Conservation (phyloP, 495 filamentous ascomycete genomes). For the Aspergillus biplanus region DNA sequence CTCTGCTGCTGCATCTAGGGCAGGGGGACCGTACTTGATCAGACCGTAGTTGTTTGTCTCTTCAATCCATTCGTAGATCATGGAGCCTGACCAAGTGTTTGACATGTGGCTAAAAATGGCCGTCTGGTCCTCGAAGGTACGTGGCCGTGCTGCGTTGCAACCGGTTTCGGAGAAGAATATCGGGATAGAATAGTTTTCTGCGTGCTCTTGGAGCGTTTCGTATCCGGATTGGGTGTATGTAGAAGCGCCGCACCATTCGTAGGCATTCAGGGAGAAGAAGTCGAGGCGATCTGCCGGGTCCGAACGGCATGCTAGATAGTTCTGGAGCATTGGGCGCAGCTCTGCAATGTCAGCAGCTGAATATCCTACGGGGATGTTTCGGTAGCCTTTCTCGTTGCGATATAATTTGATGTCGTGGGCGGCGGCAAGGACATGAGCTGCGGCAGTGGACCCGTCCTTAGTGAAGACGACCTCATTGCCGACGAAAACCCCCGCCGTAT, state of each 20-base stretch:
- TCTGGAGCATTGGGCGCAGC: conserved; percentile 83
- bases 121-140: conserved; percentile 74
- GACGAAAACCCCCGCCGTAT: conserved; percentile 80
- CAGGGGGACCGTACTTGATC: conserved; percentile 69
- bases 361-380: conserved; percentile 83
- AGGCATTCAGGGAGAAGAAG: conserved; percentile 85
- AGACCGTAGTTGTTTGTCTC: conserved; percentile 86
- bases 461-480: conserved; percentile 79
- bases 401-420: conserved; percentile 82
- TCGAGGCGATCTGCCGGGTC: conserved; percentile 73
- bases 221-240: conserved; percentile 73
- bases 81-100: conserved; percentile 76
- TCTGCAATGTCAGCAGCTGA: conserved; percentile 85
- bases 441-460: conserved; percentile 62
- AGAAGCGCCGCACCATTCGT: conserved; percentile 82
- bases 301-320: conserved; percentile 79
- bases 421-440: conserved; percentile 82
- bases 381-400: conserved; percentile 75
- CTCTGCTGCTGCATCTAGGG: conserved; percentile 37
- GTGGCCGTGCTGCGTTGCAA: conserved; percentile 68
- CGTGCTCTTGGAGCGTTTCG: conserved; percentile 60
- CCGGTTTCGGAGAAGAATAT: conserved; percentile 88
- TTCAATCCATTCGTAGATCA: conserved; percentile 90
- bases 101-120: conserved; percentile 79
- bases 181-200: conserved; percentile 67